Evolutionary conservation across 805 yeast species (phyloP).

Genomic region (Grigorovia yakushimaensis): DNA sequence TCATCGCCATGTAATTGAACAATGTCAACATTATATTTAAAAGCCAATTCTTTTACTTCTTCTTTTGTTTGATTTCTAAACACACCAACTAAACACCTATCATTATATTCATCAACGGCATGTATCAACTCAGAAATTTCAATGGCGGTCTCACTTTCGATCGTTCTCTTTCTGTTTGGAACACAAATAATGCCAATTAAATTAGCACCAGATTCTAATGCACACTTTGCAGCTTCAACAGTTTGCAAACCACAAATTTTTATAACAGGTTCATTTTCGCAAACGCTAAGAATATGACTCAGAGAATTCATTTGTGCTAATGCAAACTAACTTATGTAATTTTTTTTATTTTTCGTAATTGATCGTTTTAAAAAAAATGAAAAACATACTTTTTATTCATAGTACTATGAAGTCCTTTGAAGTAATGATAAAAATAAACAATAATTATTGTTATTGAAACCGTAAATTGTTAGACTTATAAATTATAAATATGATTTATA

Average conservation of each 20-base stretch:
- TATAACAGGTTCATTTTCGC: slow-evolving; percentile 32
- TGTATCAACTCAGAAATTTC: slow-evolving; percentile 35
- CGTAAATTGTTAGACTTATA: neutral
- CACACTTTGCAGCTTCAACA: slow-evolving; percentile 57
- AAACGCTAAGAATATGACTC: neutral
- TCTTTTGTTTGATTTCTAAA: slow-evolving; percentile 71
- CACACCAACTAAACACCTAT: slow-evolving; percentile 80
- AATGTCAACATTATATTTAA: slow-evolving; percentile 50
- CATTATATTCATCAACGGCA: slow-evolving; percentile 28
- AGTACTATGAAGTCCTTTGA: too few relatives aligned
- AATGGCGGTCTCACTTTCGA: slow-evolving; percentile 38
- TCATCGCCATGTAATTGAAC: slow-evolving; percentile 83
- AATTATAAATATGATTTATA: neutral
- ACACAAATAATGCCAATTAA: slow-evolving; percentile 80
- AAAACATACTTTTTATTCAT: too few relatives aligned
- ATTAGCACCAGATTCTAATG: slow-evolving; percentile 64
- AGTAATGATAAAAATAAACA: neutral
- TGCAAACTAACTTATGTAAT: neutral
- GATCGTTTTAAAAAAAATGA: neutral
- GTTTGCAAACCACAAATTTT: slow-evolving; percentile 81
- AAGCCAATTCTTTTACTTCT: slow-evolving; percentile 39
- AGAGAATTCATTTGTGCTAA: neutral
- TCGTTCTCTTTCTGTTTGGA: slow-evolving; percentile 69
- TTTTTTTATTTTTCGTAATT: neutral
- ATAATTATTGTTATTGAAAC: neutral